Evolutionary conservation across 164 flowering plant genomes (phyloP).

Genomic region (Euptelea pleiosperma): DNA sequence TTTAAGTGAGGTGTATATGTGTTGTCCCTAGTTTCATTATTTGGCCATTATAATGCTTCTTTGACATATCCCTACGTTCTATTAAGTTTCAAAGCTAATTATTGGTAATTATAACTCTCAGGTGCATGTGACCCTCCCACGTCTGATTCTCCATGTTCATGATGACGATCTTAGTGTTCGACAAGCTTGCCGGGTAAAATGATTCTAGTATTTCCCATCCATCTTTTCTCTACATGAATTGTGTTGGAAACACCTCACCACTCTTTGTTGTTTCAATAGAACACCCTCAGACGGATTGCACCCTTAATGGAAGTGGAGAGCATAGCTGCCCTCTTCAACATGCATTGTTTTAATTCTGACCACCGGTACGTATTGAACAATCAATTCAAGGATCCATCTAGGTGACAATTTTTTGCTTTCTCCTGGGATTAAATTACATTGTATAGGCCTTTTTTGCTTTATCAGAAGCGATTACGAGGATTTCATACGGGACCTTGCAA

Average conservation of each 20-base stretch:
- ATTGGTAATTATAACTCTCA: conserved; percentile 20
- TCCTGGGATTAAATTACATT: not conserved
- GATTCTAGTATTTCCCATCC: not conserved
- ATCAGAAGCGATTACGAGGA: conserved; percentile 83
- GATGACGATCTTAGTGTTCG: conserved; percentile 76
- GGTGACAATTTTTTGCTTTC: not conserved
- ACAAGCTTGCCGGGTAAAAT: conserved; percentile 80
- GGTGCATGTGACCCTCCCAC: conserved; percentile 80
- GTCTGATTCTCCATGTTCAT: conserved; percentile 76
- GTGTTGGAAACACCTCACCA: conserved; percentile 4
- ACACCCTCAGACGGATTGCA: conserved; percentile 49
- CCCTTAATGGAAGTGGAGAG: conserved; percentile 57
- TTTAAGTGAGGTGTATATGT: no score
- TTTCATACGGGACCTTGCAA: conserved; percentile 69
- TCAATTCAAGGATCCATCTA: not conserved
- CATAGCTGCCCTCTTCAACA: conserved; percentile 37
- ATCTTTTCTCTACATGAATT: not conserved
- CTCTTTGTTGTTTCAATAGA: conserved; percentile 34
- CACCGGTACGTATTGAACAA: conserved; percentile 52
- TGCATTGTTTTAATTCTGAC: conserved; percentile 63
- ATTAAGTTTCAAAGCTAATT: not conserved
- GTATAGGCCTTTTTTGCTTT: conserved; percentile 14
- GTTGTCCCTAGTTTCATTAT: no score
- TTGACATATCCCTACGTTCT: not conserved
- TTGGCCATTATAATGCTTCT: no score